phyloP scores from a whole-genome alignment of 2,329 filamentous ascomycete species.

The Botrytis squamosa region DNA sequence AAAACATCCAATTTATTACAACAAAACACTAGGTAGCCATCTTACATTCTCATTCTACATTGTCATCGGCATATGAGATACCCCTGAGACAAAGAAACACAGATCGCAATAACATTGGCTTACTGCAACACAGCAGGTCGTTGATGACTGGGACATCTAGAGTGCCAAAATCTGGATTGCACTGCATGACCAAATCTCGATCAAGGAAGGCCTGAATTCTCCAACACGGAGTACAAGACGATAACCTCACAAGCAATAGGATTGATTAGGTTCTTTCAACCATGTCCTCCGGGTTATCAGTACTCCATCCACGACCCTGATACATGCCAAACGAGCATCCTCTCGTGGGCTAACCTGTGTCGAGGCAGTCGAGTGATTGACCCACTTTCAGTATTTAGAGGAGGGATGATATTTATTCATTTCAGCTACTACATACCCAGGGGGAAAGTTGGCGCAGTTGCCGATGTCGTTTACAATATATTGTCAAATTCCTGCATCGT shows the following conservation, averaged over 20 bases:
- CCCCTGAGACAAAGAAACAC: not conserved
- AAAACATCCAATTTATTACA: not conserved
- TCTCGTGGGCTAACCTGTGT: not conserved
- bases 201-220: not conserved
- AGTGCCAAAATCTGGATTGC: not conserved
- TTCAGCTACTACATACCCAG: not conserved
- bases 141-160: not conserved
- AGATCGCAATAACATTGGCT: not conserved
- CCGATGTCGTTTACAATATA: not conserved
- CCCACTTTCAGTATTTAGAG: not conserved
- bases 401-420: not conserved
- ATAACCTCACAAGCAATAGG: not conserved
- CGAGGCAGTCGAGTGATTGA: not conserved
- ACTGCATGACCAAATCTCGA: not conserved
- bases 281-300: not conserved
- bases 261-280: not conserved
- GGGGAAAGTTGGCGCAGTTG: not conserved
- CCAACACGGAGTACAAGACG: not conserved
- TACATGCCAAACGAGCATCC: not conserved
- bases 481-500: not conserved
- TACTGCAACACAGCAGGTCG: not conserved
- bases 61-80: not conserved
- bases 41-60: too few species aligned
- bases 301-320: not conserved
- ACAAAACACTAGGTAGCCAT: not conserved